Evolutionary conservation across 192 early-diverging fungal species (phyloP).

Genomic region (Haplosporangium gracile): DNA sequence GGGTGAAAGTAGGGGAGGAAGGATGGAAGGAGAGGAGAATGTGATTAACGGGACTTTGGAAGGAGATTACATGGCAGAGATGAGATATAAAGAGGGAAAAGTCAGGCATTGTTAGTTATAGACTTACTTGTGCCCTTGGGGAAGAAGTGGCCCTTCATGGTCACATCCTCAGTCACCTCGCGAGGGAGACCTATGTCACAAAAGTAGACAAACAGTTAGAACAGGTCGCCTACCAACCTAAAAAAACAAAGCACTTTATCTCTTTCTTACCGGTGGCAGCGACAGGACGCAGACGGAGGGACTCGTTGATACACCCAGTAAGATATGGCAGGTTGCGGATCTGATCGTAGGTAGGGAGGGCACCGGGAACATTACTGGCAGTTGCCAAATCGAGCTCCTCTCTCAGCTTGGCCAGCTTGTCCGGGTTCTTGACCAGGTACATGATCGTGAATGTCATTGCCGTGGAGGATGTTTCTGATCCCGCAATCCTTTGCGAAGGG

Average conservation of each 20-base stretch:
- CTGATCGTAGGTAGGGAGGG: slow-evolving; percentile 44
- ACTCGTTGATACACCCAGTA: slow-evolving; percentile 68
- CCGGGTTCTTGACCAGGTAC: slow-evolving; percentile 40
- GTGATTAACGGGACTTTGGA: not conserved
- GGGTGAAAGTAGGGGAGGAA: not conserved
- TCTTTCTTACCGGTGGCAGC: slow-evolving; percentile 35
- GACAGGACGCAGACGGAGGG: slow-evolving; percentile 60
- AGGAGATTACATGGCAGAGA: not conserved
- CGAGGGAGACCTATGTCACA: slow-evolving; percentile 45
- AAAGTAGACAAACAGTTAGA: not conserved
- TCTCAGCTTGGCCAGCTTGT: slow-evolving; percentile 21
- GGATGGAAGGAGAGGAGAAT: not conserved
- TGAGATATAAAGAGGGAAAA: not conserved
- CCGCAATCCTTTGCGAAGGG: slow-evolving; percentile 34
- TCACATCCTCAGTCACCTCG: slow-evolving; percentile 48
- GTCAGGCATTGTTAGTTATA: too few relatives aligned
- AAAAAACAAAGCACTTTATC: not conserved
- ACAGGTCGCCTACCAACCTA: not conserved
- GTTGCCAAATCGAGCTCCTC: slow-evolving; percentile 33
- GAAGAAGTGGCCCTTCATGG: slow-evolving; percentile 60
- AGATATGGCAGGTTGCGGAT: slow-evolving; percentile 61
- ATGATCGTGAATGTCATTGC: slow-evolving; percentile 40
- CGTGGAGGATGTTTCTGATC: slow-evolving; percentile 41
- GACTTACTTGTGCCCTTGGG: slow-evolving; percentile 58
- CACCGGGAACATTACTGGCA: not conserved